phyloP scores from a whole-genome alignment of 2,329 filamentous ascomycete species.

The Penicillium sp. region DNA sequence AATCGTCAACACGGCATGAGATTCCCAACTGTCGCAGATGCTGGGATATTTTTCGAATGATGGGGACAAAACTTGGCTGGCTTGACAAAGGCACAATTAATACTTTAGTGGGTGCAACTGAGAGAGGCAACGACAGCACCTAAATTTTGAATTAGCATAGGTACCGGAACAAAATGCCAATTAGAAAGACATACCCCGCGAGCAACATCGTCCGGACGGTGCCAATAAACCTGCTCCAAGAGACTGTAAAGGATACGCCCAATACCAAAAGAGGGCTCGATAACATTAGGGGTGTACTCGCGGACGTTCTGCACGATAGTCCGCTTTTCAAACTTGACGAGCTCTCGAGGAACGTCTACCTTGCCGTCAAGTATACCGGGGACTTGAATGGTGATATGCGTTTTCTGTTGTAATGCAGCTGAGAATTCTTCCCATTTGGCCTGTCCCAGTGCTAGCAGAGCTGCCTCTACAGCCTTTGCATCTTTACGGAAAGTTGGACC shows the following conservation, averaged over 20 bases:
- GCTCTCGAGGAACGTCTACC: conserved; percentile 72
- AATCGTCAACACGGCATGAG: conserved; percentile 83
- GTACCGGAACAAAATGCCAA: background rate
- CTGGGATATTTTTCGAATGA: conserved; percentile 67
- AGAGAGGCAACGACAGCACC: conserved; percentile 69
- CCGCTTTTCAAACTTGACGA: conserved; percentile 77
- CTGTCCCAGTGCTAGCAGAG: conserved; percentile 70
- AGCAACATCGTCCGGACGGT: conserved; percentile 74
- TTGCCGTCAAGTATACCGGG: conserved; percentile 61
- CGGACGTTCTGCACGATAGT: conserved; percentile 77
- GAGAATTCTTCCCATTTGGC: conserved; percentile 75
- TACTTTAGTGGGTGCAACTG: conserved; percentile 90
- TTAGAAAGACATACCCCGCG: conserved; percentile 65
- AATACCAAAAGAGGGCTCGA: conserved; percentile 96
- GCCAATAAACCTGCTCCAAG: conserved; percentile 95
- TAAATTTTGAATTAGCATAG: conserved; percentile 12
- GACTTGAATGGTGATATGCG: conserved; percentile 76
- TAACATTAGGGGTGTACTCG: conserved; percentile 92
- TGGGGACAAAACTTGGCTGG: conserved; percentile 73
- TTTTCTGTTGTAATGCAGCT: conserved; percentile 65
- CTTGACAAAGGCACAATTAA: conserved; percentile 83
- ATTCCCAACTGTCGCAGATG: conserved; percentile 72
- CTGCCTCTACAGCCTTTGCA: conserved; percentile 78
- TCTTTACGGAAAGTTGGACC: conserved; percentile 95
- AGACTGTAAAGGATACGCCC: conserved; percentile 88